Percentiles rank a stretch among this genome's conserved stretches.
These are phyloP conservation scores for Capsaspora owczarzaki DNA, from an alignment of 78 protist species.

Conservation along the genomic window DNA sequence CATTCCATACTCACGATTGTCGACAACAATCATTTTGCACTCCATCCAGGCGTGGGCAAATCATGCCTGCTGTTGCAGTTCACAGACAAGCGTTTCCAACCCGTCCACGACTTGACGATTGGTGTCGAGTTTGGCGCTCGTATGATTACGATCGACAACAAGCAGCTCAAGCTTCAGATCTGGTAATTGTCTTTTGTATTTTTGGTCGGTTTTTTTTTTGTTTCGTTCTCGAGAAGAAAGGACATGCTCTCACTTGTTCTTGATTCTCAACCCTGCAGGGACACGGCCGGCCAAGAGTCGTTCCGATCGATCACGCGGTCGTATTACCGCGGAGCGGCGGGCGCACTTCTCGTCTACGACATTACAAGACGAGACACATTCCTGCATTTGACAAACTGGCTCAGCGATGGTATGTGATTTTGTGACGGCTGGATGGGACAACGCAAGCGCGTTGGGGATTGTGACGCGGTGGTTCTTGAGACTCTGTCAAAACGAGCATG, in stretches of 20 bases:
- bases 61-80: constrained; percentile 93
- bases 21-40: background rate
- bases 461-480: too few species aligned
- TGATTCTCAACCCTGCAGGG: background rate
- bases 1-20: background rate
- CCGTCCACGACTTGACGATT: constrained; percentile 93
- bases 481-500: too few species aligned
- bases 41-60: constrained; percentile 85
- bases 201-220: background rate
- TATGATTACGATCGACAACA: constrained; percentile 69
- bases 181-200: constrained; percentile 79
- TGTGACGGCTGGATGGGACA: too few species aligned
- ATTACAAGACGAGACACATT: constrained; percentile 85
- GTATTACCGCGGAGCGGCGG: constrained; percentile 94
- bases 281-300: constrained; percentile 88
- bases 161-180: constrained; percentile 91
- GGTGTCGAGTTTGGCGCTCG: constrained; percentile 98
- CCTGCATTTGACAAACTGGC: constrained; percentile 84
- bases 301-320: constrained; percentile 96
- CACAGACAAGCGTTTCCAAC: constrained; percentile 92
- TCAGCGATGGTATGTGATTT: constrained; percentile 65
- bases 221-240: background rate
- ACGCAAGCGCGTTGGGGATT: too few species aligned
- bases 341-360: constrained; percentile 61
- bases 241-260: background rate